phyloP scores from a whole-genome alignment of 176 grass and related monocot species.

The Melocanna baccifera region DNA sequence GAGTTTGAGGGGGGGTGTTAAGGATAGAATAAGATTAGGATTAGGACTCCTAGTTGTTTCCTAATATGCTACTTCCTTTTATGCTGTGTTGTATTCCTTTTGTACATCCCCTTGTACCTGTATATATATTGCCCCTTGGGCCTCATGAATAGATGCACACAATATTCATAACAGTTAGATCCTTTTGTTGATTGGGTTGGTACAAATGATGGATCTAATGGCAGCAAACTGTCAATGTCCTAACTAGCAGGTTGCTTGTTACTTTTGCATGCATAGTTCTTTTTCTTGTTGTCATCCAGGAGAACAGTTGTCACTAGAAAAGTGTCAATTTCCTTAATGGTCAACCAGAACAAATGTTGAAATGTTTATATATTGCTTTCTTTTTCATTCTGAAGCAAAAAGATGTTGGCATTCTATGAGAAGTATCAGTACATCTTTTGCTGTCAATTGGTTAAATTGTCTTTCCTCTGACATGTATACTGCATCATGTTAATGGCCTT shows the following conservation, averaged over 20 bases:
- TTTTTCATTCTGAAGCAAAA: constrained; percentile 1
- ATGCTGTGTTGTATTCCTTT: too few relatives aligned
- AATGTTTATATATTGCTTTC: constrained; percentile 4
- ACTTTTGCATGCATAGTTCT: background rate
- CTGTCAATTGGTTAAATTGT: background rate
- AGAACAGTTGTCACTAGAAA: background rate
- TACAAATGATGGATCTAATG: constrained; percentile 13
- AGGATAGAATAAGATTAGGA: too few relatives aligned
- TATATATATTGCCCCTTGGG: too few relatives aligned
- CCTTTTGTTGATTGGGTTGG: constrained; percentile 29
- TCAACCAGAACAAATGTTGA: background rate
- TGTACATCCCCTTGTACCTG: too few relatives aligned
- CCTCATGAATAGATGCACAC: too few relatives aligned
- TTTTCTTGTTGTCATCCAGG: background rate
- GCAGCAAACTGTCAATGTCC: constrained; percentile 2
- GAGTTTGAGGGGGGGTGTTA: too few relatives aligned
- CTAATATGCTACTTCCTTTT: too few relatives aligned
- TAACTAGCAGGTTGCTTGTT: constrained; percentile 21
- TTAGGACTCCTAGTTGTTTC: too few relatives aligned
- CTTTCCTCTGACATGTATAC: background rate
- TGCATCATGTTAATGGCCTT: background rate
- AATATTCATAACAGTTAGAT: too few relatives aligned
- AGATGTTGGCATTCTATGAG: background rate
- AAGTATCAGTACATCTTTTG: background rate
- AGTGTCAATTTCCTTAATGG: background rate